Base-by-base conservation (phyloP, 2,329 filamentous ascomycete species). In the Fusarium piperis region DNA sequence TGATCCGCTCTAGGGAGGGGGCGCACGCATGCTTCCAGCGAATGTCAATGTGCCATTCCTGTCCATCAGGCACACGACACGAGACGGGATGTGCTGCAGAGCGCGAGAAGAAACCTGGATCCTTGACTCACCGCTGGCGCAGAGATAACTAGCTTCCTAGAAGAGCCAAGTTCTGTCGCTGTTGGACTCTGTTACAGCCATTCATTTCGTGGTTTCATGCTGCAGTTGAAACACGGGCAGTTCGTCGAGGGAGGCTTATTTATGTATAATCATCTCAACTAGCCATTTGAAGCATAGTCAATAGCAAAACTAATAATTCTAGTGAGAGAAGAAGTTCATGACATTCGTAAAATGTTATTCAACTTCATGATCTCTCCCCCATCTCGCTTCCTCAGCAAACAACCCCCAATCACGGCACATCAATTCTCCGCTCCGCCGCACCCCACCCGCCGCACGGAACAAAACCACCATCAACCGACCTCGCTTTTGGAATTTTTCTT, bases 351-450 rank as follows among this genome's bases (percentile, higher is more conserved):
- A 44, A 16, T 44, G 15, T 6, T 30, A 8, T 51, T 3, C 44
- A 51, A 51, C 44, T 30, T 30, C 44, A 30, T 51, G 44, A 51
- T 30, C 23, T 48, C 44, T n/a, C 44, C 4, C 26, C 26, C 23
- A 51, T 48, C 10, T 48, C 23, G 44, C 44, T 48, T 48, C 20
- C 41, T 4, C 9, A 46, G 20, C 20, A 16, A 46, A 46, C 13
- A 16, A 11, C 16, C 55, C 11, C n/a, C 39, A 32, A 41, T 18
- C 23, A 63, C 59, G 78, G 76, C 61, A 23, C 10, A 77, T 77
- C 30, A 30, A 78, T 80, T 35, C 72, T 79, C 79, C 79, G 72
- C 30, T 16, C 60, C 70, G 60, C 16, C n/a, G 26, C 32, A 2
- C 46, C 38, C 64, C 60, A 68, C 69, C 64, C 30, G 30, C 39